Evolutionary conservation across 768 basidiomycete species (phyloP), one percentile per base, ranked within the genome.

Genomic region (Calocybe indica): DNA sequence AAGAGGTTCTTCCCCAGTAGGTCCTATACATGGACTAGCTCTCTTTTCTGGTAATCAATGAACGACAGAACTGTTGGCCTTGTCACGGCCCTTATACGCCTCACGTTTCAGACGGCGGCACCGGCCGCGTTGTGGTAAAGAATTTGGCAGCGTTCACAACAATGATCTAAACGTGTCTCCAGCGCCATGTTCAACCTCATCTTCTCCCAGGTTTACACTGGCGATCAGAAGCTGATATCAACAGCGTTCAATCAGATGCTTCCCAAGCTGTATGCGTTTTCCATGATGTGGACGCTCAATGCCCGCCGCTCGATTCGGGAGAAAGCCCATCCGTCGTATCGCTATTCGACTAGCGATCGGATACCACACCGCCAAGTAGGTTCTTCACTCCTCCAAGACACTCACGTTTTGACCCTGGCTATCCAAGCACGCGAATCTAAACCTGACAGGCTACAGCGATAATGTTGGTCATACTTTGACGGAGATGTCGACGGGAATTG

Each of bases 231-330:
- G 10, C 52, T 67, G 34, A 57, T 64, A 3, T 60, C 61, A 1
- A 58, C 57, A 3, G 62, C 54, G 2, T 65, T 67, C 45, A 67
- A 66, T 43, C 54, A 56, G 50, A 49, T 54, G 8, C 50, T 67
- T 7, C 65, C 67, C 8, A 68, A 64, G 37, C 49, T 68, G 11
- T 68, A 67, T 42, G 67, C 62, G 3, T 55, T 65, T 34, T 65
- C 62, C 2, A 68, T 68, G 66, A 64, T 68, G 65, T 68, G 65
- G 64, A 65, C 65, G 3, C 50, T 68, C 39, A 68, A 68, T 37
- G 62, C 62, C 0, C 61, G 65, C 29, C 56, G 53, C 14, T 38
- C 41, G 1, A 58, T 66, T 36, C 58, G 64, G 36, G 50, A 41
- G 6, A 28, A 43, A 28, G 22, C 22, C 22, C 22, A 22, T 22